A percentile compares a stretch with the other conserved stretches of the same genome.
phyloP scores from a whole-genome alignment of 768 basidiomycete genomes.

The Lactarius sanguifluus region DNA sequence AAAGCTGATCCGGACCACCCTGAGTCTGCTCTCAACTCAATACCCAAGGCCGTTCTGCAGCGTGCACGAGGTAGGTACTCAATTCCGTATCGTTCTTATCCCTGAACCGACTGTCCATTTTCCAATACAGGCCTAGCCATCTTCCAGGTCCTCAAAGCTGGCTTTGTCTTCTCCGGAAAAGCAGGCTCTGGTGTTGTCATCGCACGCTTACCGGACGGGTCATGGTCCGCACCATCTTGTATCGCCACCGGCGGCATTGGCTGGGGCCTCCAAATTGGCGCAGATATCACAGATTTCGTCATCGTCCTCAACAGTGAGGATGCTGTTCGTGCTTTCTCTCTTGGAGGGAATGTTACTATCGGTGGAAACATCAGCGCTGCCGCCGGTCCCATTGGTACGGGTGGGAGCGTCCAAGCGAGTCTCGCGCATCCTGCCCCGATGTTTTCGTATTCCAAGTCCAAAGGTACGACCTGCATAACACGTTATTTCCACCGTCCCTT shows the following conservation, averaged over 20 bases:
- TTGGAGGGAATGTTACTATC: slow-evolving; percentile 95
- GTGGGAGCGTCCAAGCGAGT: slow-evolving; percentile 83
- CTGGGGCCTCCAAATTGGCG: slow-evolving; percentile 94
- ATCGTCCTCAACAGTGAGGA: slow-evolving; percentile 97
- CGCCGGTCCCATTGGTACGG: slow-evolving; percentile 93
- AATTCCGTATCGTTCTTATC: background rate
- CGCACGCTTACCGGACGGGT: slow-evolving; percentile 89
- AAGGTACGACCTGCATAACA: slow-evolving; percentile 53
- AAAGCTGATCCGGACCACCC: slow-evolving; percentile 85
- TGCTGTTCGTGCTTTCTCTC: slow-evolving; percentile 91
- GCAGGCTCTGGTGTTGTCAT: slow-evolving; percentile 93
- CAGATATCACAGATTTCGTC: slow-evolving; percentile 94
- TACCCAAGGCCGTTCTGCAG: slow-evolving; percentile 90
- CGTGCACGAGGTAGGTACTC: slow-evolving; percentile 70
- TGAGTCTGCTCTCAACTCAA: slow-evolving; percentile 87
- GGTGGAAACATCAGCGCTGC: slow-evolving; percentile 85
- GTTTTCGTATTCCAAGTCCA: slow-evolving; percentile 96
- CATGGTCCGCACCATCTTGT: slow-evolving; percentile 96
- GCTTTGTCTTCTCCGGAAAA: slow-evolving; percentile 94
- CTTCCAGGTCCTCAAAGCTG: slow-evolving; percentile 91
- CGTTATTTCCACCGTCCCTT: background rate
- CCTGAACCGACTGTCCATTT: background rate
- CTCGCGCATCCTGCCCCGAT: slow-evolving; percentile 93
- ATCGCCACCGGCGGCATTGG: slow-evolving; percentile 95
- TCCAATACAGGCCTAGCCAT: slow-evolving; percentile 74